Percentiles rank a stretch among this genome's conserved stretches.
phyloP scores from a whole-genome alignment of 768 basidiomycete genomes.

The Multifurca ochricompacta region DNA sequence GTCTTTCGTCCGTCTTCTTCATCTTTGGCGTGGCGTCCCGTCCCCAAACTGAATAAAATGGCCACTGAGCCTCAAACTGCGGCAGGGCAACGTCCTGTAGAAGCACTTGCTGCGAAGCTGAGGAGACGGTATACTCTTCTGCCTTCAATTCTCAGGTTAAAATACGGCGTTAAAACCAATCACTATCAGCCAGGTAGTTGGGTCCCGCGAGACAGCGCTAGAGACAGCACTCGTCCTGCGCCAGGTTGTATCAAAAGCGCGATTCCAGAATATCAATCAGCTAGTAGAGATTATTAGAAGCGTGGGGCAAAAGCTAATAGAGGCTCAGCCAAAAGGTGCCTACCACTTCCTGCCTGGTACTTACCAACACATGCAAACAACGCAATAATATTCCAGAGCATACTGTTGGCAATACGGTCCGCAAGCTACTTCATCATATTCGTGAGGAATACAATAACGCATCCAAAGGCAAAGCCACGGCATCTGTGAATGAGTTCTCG shows the following conservation, averaged over 20 bases:
- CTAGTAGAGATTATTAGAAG: conserved; percentile 69
- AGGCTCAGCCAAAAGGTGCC: conserved; percentile 92
- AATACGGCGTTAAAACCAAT: conserved; percentile 14
- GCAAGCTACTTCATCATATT: conserved; percentile 88
- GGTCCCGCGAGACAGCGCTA: conserved; percentile 80
- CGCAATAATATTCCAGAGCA: conserved; percentile 51
- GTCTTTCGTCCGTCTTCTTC: no score
- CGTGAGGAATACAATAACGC: conserved; percentile 92
- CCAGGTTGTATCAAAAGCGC: conserved; percentile 81
- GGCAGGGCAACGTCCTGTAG: conserved; percentile 52
- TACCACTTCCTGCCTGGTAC: conserved; percentile 2
- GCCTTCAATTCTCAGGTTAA: background rate
- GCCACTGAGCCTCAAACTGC: conserved; percentile 32
- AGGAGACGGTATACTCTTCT: conserved; percentile 54
- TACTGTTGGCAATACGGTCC: conserved; percentile 89
- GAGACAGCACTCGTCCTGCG: conserved; percentile 85
- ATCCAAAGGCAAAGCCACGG: conserved; percentile 38
- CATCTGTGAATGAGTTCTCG: conserved; percentile 44
- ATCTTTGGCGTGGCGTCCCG: background rate
- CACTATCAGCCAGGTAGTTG: conserved; percentile 71
- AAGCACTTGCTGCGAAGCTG: conserved; percentile 60
- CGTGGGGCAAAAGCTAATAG: conserved; percentile 73
- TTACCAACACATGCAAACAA: conserved; percentile 7
- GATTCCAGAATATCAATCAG: conserved; percentile 82
- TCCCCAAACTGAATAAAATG: conserved; percentile 28